These are phyloP conservation scores for Alternaria incomplexa DNA, from an alignment of 2,329 filamentous ascomycete genomes.

Conservation along the genomic window DNA sequence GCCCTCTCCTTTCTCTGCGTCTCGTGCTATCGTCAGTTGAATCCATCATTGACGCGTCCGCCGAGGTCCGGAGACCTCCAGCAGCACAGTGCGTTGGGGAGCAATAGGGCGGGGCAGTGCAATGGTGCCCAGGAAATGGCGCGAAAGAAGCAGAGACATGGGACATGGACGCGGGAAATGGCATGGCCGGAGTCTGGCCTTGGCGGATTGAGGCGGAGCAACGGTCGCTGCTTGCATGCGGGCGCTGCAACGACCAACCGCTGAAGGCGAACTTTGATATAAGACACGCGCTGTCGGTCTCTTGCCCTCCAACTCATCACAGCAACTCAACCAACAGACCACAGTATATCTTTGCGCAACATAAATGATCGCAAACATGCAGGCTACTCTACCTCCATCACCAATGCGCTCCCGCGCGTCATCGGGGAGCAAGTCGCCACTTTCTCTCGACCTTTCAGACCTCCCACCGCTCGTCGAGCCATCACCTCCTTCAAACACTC, in stretches of 20 bases:
- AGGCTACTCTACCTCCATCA: constrained; percentile 33
- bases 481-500: constrained; percentile 80
- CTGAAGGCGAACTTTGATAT: constrained; percentile 28
- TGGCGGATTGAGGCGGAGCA: constrained; percentile 25
- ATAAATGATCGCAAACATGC: constrained; percentile 37
- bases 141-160: constrained; percentile 22
- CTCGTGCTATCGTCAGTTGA: constrained; percentile 13
- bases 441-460: constrained; percentile 76
- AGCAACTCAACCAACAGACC: constrained; percentile 13
- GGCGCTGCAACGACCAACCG: constrained; percentile 25
- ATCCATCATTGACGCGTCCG: constrained; percentile 24
- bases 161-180: constrained; percentile 16
- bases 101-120: constrained; percentile 36
- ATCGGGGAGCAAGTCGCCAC: constrained; percentile 52
- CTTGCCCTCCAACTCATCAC: constrained; percentile 18
- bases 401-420: constrained; percentile 45
- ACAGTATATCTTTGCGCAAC: constrained; percentile 10
- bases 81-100: constrained; percentile 27
- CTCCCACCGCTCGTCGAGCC: constrained; percentile 73
- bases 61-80: constrained; percentile 24
- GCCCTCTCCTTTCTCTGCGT: constrained; percentile 21
- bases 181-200: constrained; percentile 19
- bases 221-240: constrained; percentile 23
- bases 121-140: constrained; percentile 24
- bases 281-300: constrained; percentile 27